These are phyloP conservation scores for Stipa capillata DNA, from an alignment of 176 grass and related monocot genomes.

Conservation along the genomic window DNA sequence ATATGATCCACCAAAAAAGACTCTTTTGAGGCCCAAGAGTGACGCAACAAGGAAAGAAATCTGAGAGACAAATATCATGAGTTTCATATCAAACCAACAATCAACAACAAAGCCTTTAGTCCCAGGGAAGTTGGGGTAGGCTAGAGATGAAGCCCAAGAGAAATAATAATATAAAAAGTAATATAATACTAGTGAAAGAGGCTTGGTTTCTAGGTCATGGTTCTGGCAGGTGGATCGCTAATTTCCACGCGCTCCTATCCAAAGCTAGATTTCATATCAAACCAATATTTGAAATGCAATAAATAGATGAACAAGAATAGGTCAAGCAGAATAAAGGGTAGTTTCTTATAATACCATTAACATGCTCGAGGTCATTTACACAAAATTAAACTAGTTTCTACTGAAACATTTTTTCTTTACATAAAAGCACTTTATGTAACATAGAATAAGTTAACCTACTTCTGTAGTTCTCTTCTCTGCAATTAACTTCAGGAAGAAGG, in stretches of 20 bases:
- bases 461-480: not conserved
- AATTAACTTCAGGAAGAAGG: not conserved
- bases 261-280: too few relatives aligned
- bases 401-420: not conserved
- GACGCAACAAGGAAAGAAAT: conserved; percentile 95
- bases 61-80: conserved; percentile 30
- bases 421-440: not conserved
- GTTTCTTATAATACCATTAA: not conserved
- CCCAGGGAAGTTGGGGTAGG: too few relatives aligned
- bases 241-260: too few relatives aligned
- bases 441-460: not conserved
- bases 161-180: too few relatives aligned
- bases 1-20: conserved; percentile 97
- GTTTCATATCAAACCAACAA: not conserved
- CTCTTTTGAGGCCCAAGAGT: conserved; percentile 76
- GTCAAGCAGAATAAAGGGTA: not conserved
- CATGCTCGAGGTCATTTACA: conserved; percentile 6
- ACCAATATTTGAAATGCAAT: not conserved
- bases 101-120: not conserved
- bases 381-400: conserved; percentile 4
- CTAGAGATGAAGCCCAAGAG: not conserved
- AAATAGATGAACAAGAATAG: not conserved
- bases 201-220: too few relatives aligned
- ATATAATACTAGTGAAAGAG: too few relatives aligned
- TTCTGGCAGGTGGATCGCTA: too few relatives aligned